Conservation (phyloP, 352 stramenopile genomes). For the Phytophthora europaea region DNA sequence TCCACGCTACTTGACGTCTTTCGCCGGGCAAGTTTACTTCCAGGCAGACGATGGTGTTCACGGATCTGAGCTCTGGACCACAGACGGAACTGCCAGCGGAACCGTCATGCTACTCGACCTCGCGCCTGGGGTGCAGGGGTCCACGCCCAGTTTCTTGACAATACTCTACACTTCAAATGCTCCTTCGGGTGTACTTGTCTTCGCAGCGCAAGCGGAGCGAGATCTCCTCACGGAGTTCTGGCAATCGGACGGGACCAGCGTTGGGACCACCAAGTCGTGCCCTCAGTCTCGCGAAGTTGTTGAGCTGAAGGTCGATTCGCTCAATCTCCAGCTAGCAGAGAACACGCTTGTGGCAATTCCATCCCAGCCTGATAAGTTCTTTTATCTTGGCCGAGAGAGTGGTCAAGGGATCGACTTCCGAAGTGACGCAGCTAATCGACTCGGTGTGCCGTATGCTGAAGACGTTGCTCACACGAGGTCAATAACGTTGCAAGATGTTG, state of each 20-base stretch:
- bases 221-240: conserved; percentile 59
- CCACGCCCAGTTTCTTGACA: conserved; percentile 54
- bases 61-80: conserved; percentile 85
- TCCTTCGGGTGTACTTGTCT: conserved; percentile 25
- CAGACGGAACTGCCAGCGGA: conserved; percentile 57
- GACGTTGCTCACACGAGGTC: conserved; percentile 31
- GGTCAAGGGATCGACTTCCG: conserved; percentile 4
- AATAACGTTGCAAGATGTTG: conserved; percentile 52
- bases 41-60: conserved; percentile 82
- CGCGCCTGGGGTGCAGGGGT: conserved; percentile 44
- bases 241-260: conserved; percentile 57
- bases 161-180: conserved; percentile 26
- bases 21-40: conserved; percentile 68
- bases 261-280: conserved; percentile 50
- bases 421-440: not conserved
- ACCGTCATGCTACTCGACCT: conserved; percentile 77
- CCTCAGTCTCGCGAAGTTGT: conserved; percentile 44
- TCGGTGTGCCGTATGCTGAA: conserved; percentile 1
- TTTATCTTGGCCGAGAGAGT: conserved; percentile 29
- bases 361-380: conserved; percentile 24
- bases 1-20: conserved; percentile 67
- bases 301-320: conserved; percentile 38
- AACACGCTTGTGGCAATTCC: conserved; percentile 21
- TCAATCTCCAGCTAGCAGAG: conserved; percentile 35
- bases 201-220: conserved; percentile 48